Base-by-base conservation (phyloP, 2,329 filamentous ascomycete species). In the Emmonsiellopsis sp. region DNA sequence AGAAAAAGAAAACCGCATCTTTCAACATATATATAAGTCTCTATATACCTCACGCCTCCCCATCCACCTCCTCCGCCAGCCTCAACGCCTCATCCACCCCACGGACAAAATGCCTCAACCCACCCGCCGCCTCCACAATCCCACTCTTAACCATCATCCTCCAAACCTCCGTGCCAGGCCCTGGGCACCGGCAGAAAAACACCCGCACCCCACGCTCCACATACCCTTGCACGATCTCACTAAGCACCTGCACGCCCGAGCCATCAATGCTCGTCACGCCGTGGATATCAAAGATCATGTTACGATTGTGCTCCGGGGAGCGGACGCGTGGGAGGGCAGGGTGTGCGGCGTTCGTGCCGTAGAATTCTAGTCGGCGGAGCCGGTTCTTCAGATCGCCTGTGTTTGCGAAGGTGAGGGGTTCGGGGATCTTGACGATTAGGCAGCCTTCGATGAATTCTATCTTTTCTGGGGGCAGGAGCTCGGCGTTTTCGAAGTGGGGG, bases 221-320 rank as follows among this genome's bases (percentile, higher is more conserved):
- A 67, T 97, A 97, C 33, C 76, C 79, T 47, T 83, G 76, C 13
- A 98, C 88, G 60, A 97, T 97, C 70, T 97, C 93, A 46, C 82
- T 80, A 2, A 98, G 76, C 0, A 97, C 92, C 71, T 97, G 93
- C 0, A 88, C 87, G 1, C 92, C 93, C 0, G 90, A 95, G 5
- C 90, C 93, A 66, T 98, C 93, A 62, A 98, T 84, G 32, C 86
- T 87, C 0, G 91, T 95, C 2, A 98, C 93, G n/a, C 93, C 93
- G 61, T 97, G 92, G 6, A 97, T 90, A 66, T 98, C 93, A 63
- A 98, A 97, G 57, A 98, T 90, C 68, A 98, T 78, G 65, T 95
- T 96, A 61, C 84, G 82, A 67, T 96, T 96, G 63, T 88, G 84
- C 56, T 92, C 86, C n/a, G 83, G 80, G 31, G 79, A 76, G 4